phyloP scores from a whole-genome alignment of 75 land plant species.

The Larix kaempferi region DNA sequence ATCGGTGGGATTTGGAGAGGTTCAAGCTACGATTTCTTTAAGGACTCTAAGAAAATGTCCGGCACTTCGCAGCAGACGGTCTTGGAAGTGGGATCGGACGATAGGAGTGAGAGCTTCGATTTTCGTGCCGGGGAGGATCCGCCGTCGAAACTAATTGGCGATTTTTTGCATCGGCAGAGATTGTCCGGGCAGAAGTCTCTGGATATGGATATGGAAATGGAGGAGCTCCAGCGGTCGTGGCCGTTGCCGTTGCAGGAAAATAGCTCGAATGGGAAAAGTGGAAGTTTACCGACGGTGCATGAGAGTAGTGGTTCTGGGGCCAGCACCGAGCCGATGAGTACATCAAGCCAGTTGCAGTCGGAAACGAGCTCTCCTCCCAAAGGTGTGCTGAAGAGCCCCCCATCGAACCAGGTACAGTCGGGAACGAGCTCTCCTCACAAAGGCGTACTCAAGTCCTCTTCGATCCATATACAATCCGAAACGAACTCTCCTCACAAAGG shows the following conservation, averaged over 20 bases:
- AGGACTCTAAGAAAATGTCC: background rate
- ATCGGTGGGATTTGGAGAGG: background rate
- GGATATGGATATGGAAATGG: slow-evolving; percentile 6
- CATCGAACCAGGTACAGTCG: too few relatives aligned
- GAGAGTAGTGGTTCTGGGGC: too few relatives aligned
- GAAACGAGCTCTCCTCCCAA: too few relatives aligned
- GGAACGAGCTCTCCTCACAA: too few relatives aligned
- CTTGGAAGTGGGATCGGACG: background rate
- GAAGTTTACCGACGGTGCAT: background rate
- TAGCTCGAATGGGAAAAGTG: background rate
- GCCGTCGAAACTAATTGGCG: background rate
- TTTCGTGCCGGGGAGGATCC: background rate
- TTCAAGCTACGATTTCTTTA: background rate
- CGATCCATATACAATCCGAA: too few relatives aligned
- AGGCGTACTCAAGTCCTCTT: too few relatives aligned
- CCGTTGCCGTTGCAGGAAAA: background rate
- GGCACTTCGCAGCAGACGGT: background rate
- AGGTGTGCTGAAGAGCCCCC: too few relatives aligned
- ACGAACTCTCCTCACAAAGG: too few relatives aligned
- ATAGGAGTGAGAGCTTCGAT: background rate
- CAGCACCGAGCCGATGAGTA: too few relatives aligned
- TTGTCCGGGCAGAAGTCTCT: background rate
- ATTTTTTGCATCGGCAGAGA: slow-evolving; percentile 4
- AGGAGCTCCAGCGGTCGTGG: background rate
- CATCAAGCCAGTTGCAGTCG: too few relatives aligned